Base-by-base conservation (phyloP, 2,329 filamentous ascomycete species). In the Cladosporium colombiae region DNA sequence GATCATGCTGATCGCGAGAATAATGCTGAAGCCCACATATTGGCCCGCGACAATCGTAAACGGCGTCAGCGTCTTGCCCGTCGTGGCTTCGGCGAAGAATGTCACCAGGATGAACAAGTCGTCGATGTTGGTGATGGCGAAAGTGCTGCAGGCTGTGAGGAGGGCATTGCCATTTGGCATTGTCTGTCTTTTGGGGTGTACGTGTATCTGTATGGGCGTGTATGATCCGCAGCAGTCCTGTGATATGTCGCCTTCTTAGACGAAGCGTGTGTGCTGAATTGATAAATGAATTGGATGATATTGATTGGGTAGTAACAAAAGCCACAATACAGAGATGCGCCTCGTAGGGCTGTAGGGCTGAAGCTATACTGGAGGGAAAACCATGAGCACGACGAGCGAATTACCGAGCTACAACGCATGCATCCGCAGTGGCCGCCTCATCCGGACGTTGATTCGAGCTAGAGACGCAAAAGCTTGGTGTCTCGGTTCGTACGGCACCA, bases 71-170 rank as follows among this genome's bases (percentile, higher is more conserved):
- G 56, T 53, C 11, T 64, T 62, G 66, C 71, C 74, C 10, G 73
- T 72, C 11, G 75, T 66, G 6, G 76, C 69, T 62, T 78, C 76
- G 35, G 76, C 74, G 64, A 77, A 78, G 69, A 78, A 78, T 62
- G 76, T 77, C 57, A 77, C 75, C 8, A 78, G 71, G 40, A 78
- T 76, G 69, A 79, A 79, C n/a, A 76, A 64, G 70, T 78, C 75
- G 73, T 73, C 71, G 61, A 73, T 70, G 46, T 73, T 73, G 60
- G 71, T 73, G 23, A 72, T 56, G 25, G 68, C 66, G 63, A 73
- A 73, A 40, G 67, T 62, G 49, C 64, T 65, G 56, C 56, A 62
- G 23, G 64, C 64, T 56, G 64, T 65, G 27, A 37, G 49, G 25
- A 65, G 21, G 25, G 53, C 63, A 11, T 60, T 65, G 23, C 55